Evolutionary conservation across 257 asterid species (phyloP).

Genomic region (Solanum piurae): DNA sequence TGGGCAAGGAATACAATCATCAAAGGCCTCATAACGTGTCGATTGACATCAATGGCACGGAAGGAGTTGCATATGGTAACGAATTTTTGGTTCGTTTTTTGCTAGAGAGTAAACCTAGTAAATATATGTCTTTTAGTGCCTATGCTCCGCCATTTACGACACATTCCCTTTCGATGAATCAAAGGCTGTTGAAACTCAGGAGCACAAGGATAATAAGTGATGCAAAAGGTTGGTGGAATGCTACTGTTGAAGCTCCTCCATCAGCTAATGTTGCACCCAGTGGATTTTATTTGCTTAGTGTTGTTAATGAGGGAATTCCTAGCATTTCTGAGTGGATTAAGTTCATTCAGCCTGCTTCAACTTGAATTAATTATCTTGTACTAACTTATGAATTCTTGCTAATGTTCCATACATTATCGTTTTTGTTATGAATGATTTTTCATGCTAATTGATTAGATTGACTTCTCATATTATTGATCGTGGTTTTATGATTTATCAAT

Average conservation of each 20-base stretch:
- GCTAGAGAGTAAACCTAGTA: background rate
- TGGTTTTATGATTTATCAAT: background rate
- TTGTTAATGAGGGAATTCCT: constrained; percentile 47
- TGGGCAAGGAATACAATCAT: constrained; percentile 22
- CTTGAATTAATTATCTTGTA: background rate
- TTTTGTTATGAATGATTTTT: background rate
- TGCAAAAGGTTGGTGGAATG: constrained; percentile 26
- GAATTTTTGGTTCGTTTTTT: constrained; percentile 28
- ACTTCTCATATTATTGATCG: background rate
- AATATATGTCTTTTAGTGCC: constrained; percentile 21
- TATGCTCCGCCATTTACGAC: constrained; percentile 56
- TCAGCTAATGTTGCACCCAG: constrained; percentile 48
- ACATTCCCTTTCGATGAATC: constrained; percentile 55
- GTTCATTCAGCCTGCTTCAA: constrained; percentile 17
- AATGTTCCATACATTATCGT: background rate
- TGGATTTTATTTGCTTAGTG: constrained; percentile 58
- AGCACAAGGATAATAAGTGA: constrained; percentile 20
- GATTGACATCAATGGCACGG: background rate
- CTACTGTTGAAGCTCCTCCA: constrained; percentile 50
- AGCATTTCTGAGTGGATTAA: constrained; percentile 49
- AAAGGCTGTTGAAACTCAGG: constrained; percentile 43
- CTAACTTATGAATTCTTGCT: background rate
- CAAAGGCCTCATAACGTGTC: constrained; percentile 37
- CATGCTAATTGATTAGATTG: background rate
- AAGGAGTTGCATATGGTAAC: constrained; percentile 22